Percentiles rank a stretch among this genome's conserved stretches.
Conservation (phyloP, 495 filamentous ascomycete genomes). For the Aeminium ludgeri region DNA sequence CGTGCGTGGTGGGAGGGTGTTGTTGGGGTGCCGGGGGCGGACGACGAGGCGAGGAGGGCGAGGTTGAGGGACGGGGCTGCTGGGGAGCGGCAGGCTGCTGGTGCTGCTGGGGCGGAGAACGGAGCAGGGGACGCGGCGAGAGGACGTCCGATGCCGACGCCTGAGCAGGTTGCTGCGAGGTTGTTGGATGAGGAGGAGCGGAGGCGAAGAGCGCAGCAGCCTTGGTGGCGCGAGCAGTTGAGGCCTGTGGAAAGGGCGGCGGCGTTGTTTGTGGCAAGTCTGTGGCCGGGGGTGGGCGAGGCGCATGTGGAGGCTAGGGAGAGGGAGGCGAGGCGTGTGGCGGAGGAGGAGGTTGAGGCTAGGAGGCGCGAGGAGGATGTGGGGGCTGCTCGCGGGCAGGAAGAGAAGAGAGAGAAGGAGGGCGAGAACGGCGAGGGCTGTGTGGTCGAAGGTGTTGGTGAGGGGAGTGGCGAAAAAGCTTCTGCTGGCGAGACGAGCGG, state of each 20-base stretch:
- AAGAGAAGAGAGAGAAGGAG: conserved; percentile 7
- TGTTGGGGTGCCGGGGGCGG: conserved; percentile 2
- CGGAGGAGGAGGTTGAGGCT: conserved; percentile 31
- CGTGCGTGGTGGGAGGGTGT: conserved; percentile 15
- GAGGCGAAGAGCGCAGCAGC: conserved; percentile 12
- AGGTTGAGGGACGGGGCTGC: too few species aligned
- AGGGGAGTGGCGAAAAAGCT: background rate
- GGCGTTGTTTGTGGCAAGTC: conserved; percentile 69
- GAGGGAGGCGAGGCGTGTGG: conserved; percentile 18
- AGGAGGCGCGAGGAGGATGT: conserved; percentile 32
- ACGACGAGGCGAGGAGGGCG: too few species aligned
- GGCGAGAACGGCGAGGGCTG: background rate
- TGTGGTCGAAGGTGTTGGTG: background rate
- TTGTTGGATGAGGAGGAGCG: conserved; percentile 35
- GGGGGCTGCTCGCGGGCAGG: conserved; percentile 18
- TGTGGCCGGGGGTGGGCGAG: conserved; percentile 74
- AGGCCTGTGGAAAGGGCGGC: conserved; percentile 54
- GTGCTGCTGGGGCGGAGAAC: background rate
- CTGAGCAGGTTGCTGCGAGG: conserved; percentile 36
- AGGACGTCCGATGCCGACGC: conserved; percentile 27
- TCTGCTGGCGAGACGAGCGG: too few species aligned
- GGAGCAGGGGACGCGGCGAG: conserved; percentile 2
- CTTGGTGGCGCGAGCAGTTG: conserved; percentile 39
- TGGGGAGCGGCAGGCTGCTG: background rate
- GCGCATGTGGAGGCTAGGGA: conserved; percentile 58